These are phyloP conservation scores for Cercospora nicotianae DNA, from an alignment of 2,329 filamentous ascomycete species.

Conservation along the genomic window DNA sequence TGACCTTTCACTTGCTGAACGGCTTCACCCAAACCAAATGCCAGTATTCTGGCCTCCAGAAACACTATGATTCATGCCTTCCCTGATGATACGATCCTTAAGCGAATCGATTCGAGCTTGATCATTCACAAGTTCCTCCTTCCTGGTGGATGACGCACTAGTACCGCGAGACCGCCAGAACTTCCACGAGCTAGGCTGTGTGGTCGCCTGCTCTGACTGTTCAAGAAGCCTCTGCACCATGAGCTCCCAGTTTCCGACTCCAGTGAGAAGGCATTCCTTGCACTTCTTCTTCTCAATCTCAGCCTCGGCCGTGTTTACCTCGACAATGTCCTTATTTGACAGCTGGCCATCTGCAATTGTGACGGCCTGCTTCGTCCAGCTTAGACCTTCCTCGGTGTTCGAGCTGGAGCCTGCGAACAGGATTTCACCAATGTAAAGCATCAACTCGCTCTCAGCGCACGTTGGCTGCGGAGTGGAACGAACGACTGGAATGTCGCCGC, in stretches of 20 bases:
- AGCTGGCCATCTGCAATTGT: conserved; percentile 67
- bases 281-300: conserved; percentile 54
- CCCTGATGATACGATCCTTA: conserved; percentile 18
- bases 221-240: conserved; percentile 63
- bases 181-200: conserved; percentile 24
- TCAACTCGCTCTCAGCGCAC: conserved; percentile 83
- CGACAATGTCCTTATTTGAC: conserved; percentile 30
- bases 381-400: conserved; percentile 62
- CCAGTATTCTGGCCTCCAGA: conserved; percentile 12
- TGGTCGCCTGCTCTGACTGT: conserved; percentile 26
- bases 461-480: conserved; percentile 57
- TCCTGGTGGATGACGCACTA: conserved; percentile 14
- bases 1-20: background rate
- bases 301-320: conserved; percentile 3
- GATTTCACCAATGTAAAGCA: conserved; percentile 91
- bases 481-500: conserved; percentile 67
- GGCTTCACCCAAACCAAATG: conserved; percentile 17
- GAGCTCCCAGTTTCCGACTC: conserved; percentile 75
- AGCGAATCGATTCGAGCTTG: conserved; percentile 8
- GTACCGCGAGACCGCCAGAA: conserved; percentile 26
- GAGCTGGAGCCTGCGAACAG: conserved; percentile 66
- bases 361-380: conserved; percentile 88
- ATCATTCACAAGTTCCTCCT: conserved; percentile 11
- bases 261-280: conserved; percentile 72
- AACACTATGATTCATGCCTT: conserved; percentile 15